A percentile compares a stretch with the other conserved stretches of the same genome.
phyloP scores from a whole-genome alignment of 1,284 basidiomycete species.

The Ceratobasidium sp. region DNA sequence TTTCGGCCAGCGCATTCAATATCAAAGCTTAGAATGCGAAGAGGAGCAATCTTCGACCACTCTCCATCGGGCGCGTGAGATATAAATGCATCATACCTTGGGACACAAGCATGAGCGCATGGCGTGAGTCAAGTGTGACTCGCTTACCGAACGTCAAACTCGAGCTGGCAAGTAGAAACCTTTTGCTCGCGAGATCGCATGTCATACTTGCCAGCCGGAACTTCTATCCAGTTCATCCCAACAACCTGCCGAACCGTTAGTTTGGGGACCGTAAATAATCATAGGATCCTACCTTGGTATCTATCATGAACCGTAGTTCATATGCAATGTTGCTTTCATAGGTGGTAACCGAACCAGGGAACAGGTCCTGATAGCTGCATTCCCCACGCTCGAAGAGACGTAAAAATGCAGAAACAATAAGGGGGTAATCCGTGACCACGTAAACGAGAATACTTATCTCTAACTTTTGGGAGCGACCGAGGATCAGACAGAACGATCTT shows the following conservation, averaged over 20 bases:
- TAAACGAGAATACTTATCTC: constrained; percentile 73
- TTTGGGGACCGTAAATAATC: background rate
- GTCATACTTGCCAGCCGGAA: constrained; percentile 79
- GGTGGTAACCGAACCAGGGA: constrained; percentile 66
- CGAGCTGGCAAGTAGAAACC: constrained; percentile 84
- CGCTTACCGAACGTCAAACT: constrained; percentile 74
- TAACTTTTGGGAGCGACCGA: constrained; percentile 78
- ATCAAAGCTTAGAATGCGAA: constrained; percentile 93
- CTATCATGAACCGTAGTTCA: constrained; percentile 93
- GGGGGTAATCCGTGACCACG: constrained; percentile 45
- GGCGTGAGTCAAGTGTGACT: constrained; percentile 3
- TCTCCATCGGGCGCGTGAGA: constrained; percentile 88
- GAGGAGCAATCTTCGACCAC: constrained; percentile 88
- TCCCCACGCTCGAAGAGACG: constrained; percentile 87
- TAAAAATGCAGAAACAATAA: constrained; percentile 53
- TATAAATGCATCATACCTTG: constrained; percentile 79
- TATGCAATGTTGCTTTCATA: constrained; percentile 93
- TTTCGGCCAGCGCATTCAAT: constrained; percentile 97
- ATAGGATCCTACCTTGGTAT: constrained; percentile 70
- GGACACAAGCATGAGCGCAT: constrained; percentile 6
- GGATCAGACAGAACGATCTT: constrained; percentile 79
- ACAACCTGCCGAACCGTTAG: constrained; percentile 65
- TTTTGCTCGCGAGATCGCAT: constrained; percentile 64
- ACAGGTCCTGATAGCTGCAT: constrained; percentile 73
- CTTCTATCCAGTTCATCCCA: constrained; percentile 97